A percentile compares a stretch with the other conserved stretches of the same genome.
phyloP scores from a whole-genome alignment of 805 yeast genomes.

The Candida loeiensis region DNA sequence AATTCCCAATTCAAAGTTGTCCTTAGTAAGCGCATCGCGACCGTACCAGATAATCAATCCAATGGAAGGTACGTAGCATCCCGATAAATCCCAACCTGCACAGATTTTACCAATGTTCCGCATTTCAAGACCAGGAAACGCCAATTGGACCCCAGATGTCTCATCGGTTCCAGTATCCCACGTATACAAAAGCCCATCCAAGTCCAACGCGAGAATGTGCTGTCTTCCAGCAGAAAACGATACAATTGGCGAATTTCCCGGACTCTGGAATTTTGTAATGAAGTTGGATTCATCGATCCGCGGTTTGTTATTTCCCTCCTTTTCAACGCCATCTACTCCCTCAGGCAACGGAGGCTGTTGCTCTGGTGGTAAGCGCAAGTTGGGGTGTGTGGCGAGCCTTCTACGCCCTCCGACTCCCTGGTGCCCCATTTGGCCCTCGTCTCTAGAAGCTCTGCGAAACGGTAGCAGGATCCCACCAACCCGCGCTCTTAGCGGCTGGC shows the following conservation, averaged over 20 bases:
- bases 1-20: conserved; percentile 15
- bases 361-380: conserved; percentile 23
- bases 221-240: conserved; percentile 60
- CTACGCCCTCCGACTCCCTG: conserved; percentile 9
- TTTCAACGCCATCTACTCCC: background rate
- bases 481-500: background rate
- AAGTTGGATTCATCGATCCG: background rate
- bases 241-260: conserved; percentile 28
- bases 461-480: conserved; percentile 3
- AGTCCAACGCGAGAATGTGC: conserved; percentile 60
- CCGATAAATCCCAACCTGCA: conserved; percentile 68
- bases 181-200: conserved; percentile 46
- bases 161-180: conserved; percentile 52
- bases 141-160: conserved; percentile 41
- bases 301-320: conserved; percentile 2
- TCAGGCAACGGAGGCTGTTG: conserved; percentile 15
- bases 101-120: conserved; percentile 42
- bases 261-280: conserved; percentile 21
- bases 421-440: conserved; percentile 2
- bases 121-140: conserved; percentile 29
- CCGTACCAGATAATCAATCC: conserved; percentile 61
- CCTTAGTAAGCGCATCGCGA: conserved; percentile 21
- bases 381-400: conserved; percentile 15
- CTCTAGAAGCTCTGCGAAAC: background rate
- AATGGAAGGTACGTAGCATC: conserved; percentile 43